Base-by-base conservation (phyloP, 2,329 filamentous ascomycete species). In the Hymenoscyphus infarciens region DNA sequence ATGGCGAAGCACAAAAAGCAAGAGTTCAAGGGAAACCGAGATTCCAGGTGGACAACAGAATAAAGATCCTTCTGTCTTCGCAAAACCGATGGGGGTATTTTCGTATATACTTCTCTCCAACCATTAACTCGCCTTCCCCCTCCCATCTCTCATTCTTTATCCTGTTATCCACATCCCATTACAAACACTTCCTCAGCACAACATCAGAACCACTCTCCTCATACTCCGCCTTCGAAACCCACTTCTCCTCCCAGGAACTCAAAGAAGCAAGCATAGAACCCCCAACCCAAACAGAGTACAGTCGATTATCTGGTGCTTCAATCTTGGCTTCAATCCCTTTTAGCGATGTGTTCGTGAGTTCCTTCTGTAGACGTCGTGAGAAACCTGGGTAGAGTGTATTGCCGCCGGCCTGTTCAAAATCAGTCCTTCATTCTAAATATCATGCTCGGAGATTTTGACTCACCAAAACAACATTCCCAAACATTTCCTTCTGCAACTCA, bases 211-310 rank as follows among this genome's bases (percentile, higher is more conserved):
- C 94, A 81, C 90, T 95, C 92, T 98, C 95, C 85, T 98, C 95
- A 89, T 98, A 98, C 87, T 98, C 94, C 98, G 99, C 95, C 92
- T 99, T 99, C 76, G 95, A 98, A 89, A 99, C 98, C 95, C 95
- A 99, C 95, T 99, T 99, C 86, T 99, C 95, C 87, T 99, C 95
- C 93, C 99, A 99, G 82, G 95, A 98, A 74, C 95, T 98, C 76
- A 99, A 91, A 70, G 95, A 98, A 75, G 95, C 95, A 77, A 99
- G 84, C 84, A 99, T 99, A 81, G 95, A 99, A 88, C 95, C 95
- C 95, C 95, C 95, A 81, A 99, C 99, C 95, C 95, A 99, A 87
- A 99, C 95, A 70, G 95, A 98, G 91, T 99, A 99, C 88, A 99
- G 98, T 83, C 95, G 92, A 91, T 99, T 95, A 74, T 95, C 95